phyloP scores from a whole-genome alignment of 2,329 filamentous ascomycete genomes.

The Cryphonectria nitschkei region DNA sequence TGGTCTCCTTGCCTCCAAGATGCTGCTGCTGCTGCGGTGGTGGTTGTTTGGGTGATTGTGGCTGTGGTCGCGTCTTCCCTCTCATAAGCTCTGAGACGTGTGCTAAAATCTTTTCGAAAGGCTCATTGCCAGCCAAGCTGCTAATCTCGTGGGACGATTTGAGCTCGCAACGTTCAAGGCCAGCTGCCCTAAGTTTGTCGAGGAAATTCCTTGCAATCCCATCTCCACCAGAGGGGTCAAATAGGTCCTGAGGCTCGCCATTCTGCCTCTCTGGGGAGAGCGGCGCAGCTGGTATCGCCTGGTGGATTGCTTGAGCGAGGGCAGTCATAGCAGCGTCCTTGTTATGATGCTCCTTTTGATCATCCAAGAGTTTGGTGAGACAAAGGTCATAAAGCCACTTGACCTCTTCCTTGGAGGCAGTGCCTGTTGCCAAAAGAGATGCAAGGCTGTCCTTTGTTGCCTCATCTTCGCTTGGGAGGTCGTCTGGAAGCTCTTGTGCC shows the following conservation, averaged over 20 bases:
- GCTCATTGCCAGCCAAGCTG: slow-evolving; percentile 7
- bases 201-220: neutral
- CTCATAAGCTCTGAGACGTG: neutral
- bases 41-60: neutral
- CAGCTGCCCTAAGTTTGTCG: neutral
- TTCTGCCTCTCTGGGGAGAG: slow-evolving; percentile 4
- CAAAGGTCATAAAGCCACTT: neutral
- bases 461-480: neutral
- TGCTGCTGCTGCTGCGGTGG: neutral
- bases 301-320: slow-evolving; percentile 7
- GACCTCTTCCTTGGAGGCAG: slow-evolving; percentile 2
- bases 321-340: slow-evolving; percentile 19
- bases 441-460: slow-evolving; percentile 3
- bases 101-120: neutral
- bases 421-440: neutral
- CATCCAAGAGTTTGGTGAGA: neutral
- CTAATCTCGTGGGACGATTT: neutral
- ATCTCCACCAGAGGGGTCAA: neutral
- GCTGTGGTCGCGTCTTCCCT: neutral
- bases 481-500: neutral
- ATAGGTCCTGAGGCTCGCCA: slow-evolving; percentile 5
- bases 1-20: neutral
- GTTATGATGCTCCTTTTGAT: slow-evolving; percentile 7
- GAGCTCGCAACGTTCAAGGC: neutral
- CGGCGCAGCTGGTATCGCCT: slow-evolving; percentile 11